A percentile compares a stretch with the other conserved stretches of the same genome.
Conservation (phyloP, 108 stramenopile species). For the Mayamaea pseudoterrestris region DNA sequence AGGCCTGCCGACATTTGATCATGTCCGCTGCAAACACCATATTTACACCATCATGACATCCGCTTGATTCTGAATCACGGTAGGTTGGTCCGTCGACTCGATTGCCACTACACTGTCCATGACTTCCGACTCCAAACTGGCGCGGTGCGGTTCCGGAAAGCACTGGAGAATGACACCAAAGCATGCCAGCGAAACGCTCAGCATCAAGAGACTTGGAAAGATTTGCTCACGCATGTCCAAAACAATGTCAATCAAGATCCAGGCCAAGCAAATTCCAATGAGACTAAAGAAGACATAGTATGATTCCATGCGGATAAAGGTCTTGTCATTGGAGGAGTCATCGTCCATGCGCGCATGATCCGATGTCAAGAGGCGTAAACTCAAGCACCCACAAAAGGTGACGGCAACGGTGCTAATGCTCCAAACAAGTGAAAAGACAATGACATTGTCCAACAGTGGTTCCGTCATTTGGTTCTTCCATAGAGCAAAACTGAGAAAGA, state of each 20-base stretch:
- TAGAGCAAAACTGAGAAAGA: not conserved
- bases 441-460: not conserved
- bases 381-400: not conserved
- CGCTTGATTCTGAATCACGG: too few relatives aligned
- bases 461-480: not conserved
- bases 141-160: constrained; percentile 7
- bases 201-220: not conserved
- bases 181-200: not conserved
- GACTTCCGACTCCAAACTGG: too few relatives aligned
- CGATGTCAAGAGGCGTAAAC: not conserved
- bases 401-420: not conserved
- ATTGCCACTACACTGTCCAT: too few relatives aligned
- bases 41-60: too few relatives aligned
- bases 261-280: constrained; percentile 3
- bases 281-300: constrained; percentile 1
- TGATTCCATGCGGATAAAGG: constrained; percentile 6
- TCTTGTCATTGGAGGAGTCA: too few relatives aligned
- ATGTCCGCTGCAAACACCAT: too few relatives aligned
- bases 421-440: not conserved
- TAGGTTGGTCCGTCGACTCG: too few relatives aligned
- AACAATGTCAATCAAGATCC: constrained; percentile 1
- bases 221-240: constrained; percentile 1
- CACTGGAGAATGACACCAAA: constrained; percentile 6
- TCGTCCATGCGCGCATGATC: not conserved
- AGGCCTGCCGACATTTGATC: too few relatives aligned